Evolutionary conservation across 176 grass and related monocot species (phyloP).

Genomic region (Neostapfia colusana): DNA sequence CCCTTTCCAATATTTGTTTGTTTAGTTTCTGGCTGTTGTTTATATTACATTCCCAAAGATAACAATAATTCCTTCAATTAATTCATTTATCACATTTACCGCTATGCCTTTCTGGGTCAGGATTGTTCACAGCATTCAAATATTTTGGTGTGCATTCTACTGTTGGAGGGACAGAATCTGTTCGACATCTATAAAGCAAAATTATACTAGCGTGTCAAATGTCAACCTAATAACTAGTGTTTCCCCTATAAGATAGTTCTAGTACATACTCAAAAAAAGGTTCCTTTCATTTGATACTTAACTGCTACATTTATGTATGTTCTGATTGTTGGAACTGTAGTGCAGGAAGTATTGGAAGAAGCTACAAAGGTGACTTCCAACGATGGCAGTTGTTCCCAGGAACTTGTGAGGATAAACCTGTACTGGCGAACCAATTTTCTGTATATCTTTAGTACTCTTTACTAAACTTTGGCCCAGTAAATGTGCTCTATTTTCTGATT

Average conservation of each 20-base stretch:
- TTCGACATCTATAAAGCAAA: background rate
- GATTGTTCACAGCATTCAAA: background rate
- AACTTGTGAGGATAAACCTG: slow-evolving; percentile 71
- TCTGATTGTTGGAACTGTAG: slow-evolving; percentile 58
- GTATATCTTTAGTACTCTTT: slow-evolving; percentile 53
- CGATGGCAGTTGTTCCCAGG: slow-evolving; percentile 93
- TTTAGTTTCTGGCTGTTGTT: background rate
- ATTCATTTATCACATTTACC: slow-evolving; percentile 10
- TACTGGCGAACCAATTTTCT: slow-evolving; percentile 95
- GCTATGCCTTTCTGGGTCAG: background rate
- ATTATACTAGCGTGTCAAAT: background rate
- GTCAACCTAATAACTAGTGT: background rate
- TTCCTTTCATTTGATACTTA: background rate
- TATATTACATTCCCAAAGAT: slow-evolving; percentile 8
- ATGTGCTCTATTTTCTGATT: background rate
- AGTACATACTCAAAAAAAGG: background rate
- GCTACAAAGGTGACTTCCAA: slow-evolving; percentile 93
- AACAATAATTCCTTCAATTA: background rate
- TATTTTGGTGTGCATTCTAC: background rate
- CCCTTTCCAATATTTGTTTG: slow-evolving; percentile 6
- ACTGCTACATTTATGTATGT: slow-evolving; percentile 22
- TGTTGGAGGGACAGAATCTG: background rate
- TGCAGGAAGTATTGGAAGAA: slow-evolving; percentile 97
- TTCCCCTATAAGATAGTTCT: background rate
- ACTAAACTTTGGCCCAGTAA: background rate